Base-by-base conservation (phyloP, 345 rosid species). In the Eucalyptus fibrosa region DNA sequence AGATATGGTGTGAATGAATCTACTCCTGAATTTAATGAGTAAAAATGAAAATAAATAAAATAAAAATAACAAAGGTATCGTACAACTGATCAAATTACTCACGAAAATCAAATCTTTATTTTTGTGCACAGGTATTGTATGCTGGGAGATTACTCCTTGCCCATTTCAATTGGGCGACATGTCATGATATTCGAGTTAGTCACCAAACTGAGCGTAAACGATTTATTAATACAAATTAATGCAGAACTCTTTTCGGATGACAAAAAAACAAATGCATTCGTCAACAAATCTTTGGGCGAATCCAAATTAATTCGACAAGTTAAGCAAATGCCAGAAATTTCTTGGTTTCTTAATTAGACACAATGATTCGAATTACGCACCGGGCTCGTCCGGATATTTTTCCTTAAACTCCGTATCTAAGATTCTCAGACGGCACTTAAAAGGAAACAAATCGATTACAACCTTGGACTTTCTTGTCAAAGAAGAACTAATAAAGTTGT, bases 121-220 rank as follows among this genome's bases (percentile, higher is more conserved):
- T 51, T 18, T 51, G 23, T 18, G 45, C 26, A 6, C 10, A 34
- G 72, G 34, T 14, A 65, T 30, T 14, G 34, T 7, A 30, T 7
- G 18, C 37, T 17, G 3, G 10, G 18, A 77, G 83, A 37, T 16
- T 21, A 77, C 16, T 37, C 5, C 16, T 7, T 23, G 8, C 83
- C 16, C 26, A 1, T 34, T 34, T 9, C 24, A 34, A 32, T 69
- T 18, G 24, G 26, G 47, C 9, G 16, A 11, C 45, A 21, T 37
- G 83, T 77, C 8, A 77, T 37, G 28, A 77, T 77, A 6, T 77
- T 42, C 3, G 24, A 77, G 28, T 21, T 77, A 37, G 47, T 77
- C 83, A 21, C 9, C 28, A 19, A 77, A 21, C 6, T 9, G 15
- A 19, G 45, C 0, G 7, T 23, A 37, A 6, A 37, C 0, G 5